Percentiles rank a stretch among this genome's conserved stretches.
Evolutionary conservation across 345 rosid species (phyloP).

Genomic region (Firmiana major): DNA sequence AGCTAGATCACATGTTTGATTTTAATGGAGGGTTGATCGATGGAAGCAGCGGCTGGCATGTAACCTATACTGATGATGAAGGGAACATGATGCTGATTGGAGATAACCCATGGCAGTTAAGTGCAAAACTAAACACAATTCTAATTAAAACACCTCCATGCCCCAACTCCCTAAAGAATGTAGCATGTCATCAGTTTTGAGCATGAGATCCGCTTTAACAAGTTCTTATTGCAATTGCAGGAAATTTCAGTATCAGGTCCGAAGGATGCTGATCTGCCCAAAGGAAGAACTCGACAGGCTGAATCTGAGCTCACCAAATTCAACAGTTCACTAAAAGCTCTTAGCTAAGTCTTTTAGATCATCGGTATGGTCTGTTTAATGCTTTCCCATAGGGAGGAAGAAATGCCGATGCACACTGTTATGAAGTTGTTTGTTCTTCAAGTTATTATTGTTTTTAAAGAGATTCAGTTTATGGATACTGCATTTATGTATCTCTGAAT

Average conservation of each 20-base stretch:
- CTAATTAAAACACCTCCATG: not conserved
- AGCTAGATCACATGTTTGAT: constrained; percentile 46
- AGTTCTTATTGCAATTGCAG: constrained; percentile 23
- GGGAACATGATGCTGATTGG: constrained; percentile 37
- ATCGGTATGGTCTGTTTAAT: not conserved
- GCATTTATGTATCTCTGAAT: not conserved
- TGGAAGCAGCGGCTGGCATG: constrained; percentile 39
- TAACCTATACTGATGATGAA: constrained; percentile 30
- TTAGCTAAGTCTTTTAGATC: not conserved
- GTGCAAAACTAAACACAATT: constrained; percentile 15
- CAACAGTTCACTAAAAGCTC: constrained; percentile 7
- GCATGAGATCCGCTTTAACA: not conserved
- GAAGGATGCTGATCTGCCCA: constrained; percentile 30
- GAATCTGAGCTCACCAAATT: constrained; percentile 25
- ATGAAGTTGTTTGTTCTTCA: not conserved
- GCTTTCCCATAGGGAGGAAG: not conserved
- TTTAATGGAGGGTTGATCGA: constrained; percentile 40
- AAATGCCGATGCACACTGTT: not conserved
- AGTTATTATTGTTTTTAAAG: not conserved
- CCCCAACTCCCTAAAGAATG: not conserved
- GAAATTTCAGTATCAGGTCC: constrained; percentile 29
- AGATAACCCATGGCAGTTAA: constrained; percentile 46
- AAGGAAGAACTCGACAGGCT: constrained; percentile 24
- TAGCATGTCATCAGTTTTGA: not conserved
- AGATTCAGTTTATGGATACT: not conserved